A percentile compares a stretch with the other conserved stretches of the same genome.
Conservation (phyloP, 78 protist species). For the Mastigamoeba balamuthi region DNA sequence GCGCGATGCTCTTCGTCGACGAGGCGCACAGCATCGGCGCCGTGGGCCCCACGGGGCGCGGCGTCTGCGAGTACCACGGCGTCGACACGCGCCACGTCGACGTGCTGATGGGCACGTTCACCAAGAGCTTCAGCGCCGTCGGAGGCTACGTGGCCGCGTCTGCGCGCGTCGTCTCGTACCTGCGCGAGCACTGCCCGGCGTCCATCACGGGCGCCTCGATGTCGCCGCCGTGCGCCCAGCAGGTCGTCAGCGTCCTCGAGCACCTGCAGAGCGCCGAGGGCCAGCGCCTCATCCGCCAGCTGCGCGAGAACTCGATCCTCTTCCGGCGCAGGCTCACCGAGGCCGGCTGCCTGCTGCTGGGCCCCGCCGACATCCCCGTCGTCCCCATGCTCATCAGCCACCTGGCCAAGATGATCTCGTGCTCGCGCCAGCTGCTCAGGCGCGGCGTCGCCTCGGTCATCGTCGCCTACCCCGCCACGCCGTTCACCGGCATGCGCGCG, state of each 20-base stretch:
- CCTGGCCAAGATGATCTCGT: conserved; percentile 66
- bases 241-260: conserved; percentile 1
- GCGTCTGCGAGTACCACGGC: conserved; percentile 79
- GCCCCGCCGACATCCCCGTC: conserved; percentile 76
- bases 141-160: conserved; percentile 47
- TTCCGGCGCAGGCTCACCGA: not conserved
- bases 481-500: not conserved
- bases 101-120: conserved; percentile 97
- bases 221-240: conserved; percentile 55
- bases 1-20: conserved; percentile 86
- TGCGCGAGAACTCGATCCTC: not conserved
- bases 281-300: not conserved
- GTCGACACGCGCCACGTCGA: conserved; percentile 82
- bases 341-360: conserved; percentile 42
- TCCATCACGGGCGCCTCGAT: not conserved
- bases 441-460: conserved; percentile 1
- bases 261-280: not conserved
- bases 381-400: conserved; percentile 75
- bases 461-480: not conserved
- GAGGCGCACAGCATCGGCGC: conserved; percentile 99
- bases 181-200: not conserved
- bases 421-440: conserved; percentile 41
- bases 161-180: not conserved
- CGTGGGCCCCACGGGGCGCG: conserved; percentile 88
- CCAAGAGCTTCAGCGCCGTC: conserved; percentile 84